phyloP scores from a whole-genome alignment of 345 rosid species.

The Citrus sinensis region DNA sequence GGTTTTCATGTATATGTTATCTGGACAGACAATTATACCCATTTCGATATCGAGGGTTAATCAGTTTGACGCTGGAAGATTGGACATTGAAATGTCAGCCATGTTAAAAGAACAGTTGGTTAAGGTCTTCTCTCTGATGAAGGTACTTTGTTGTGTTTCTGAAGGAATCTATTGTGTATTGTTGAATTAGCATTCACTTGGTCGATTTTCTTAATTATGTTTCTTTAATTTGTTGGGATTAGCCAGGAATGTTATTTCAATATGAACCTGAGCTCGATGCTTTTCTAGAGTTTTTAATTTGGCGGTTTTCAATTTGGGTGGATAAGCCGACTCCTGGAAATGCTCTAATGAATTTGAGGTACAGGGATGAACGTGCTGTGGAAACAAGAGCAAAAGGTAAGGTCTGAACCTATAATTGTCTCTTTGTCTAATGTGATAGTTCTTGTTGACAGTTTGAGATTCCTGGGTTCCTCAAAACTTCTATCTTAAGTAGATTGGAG shows the following conservation, averaged over 20 bases:
- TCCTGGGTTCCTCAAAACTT: neutral
- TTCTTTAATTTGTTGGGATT: constrained; percentile 43
- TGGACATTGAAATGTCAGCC: constrained; percentile 94
- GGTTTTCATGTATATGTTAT: neutral
- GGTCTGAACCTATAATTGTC: constrained; percentile 15
- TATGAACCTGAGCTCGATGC: constrained; percentile 99
- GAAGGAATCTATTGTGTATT: neutral
- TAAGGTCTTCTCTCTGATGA: constrained; percentile 85
- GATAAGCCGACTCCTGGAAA: constrained; percentile 99
- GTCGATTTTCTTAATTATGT: constrained; percentile 20
- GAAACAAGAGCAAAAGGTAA: constrained; percentile 51
- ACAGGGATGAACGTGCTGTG: constrained; percentile 72
- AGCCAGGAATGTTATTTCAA: constrained; percentile 99
- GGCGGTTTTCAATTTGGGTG: constrained; percentile 99
- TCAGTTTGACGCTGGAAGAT: constrained; percentile 93
- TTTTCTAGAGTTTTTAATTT: constrained; percentile 97
- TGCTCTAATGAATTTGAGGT: constrained; percentile 90
- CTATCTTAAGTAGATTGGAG: neutral
- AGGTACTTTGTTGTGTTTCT: constrained; percentile 43
- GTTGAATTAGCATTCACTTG: neutral
- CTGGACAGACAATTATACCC: constrained; percentile 53
- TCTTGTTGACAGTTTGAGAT: neutral
- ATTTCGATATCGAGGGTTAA: constrained; percentile 87
- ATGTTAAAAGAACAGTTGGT: constrained; percentile 96
- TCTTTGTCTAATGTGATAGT: neutral